Evolutionary conservation across 2,329 filamentous ascomycete species (phyloP), one percentile per base, ranked within the genome.

Genomic region (Neocatenulostroma microsporum): DNA sequence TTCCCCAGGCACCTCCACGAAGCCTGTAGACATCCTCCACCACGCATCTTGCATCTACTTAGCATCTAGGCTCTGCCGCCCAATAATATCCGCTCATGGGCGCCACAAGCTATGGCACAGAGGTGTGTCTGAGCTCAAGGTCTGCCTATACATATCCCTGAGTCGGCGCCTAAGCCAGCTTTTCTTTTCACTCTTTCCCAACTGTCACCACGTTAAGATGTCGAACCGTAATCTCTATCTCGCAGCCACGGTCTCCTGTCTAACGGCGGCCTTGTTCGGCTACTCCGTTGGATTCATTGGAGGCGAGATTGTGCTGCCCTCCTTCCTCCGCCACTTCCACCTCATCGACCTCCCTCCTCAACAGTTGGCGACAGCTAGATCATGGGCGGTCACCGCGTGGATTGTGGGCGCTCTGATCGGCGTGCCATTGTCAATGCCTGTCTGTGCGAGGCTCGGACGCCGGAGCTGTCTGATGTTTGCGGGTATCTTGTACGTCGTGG

Each of bases 211-310:
- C n/a, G n/a, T n/a, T n/a, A n/a, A n/a, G n/a, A n/a, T n/a, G n/a
- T n/a, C 27, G n/a, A 27, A 35, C 15, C 32, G 32, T 14, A 35
- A 35, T 15, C 39, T 52, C 24, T 49, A 48, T 39, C 25, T 52
- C 23, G 45, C 49, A 1, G 46, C 48, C 1, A 34, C 37, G 5
- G 36, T 49, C n/a, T 38, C 49, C 8, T 47, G 40, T 29, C 32
- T 45, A 14, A 50, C 49, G 11, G 46, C 37, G 10, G 36, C 41
- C 10, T 37, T 50, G 5, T 50, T 51, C 30, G 49, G 49, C 18
- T 53, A 51, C 42, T 45, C 40, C 12, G 45, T 53, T n/a, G 49
- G 49, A 31, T 50, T 53, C 41, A 46, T 51, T 25, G 49, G 49
- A 17, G 49, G 48, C 24, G 33, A 48, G 10, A 39, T 52, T 9